These are phyloP conservation scores for Agarophyton chilense DNA, from an alignment of 23 red algal species.

Conservation along the genomic window DNA sequence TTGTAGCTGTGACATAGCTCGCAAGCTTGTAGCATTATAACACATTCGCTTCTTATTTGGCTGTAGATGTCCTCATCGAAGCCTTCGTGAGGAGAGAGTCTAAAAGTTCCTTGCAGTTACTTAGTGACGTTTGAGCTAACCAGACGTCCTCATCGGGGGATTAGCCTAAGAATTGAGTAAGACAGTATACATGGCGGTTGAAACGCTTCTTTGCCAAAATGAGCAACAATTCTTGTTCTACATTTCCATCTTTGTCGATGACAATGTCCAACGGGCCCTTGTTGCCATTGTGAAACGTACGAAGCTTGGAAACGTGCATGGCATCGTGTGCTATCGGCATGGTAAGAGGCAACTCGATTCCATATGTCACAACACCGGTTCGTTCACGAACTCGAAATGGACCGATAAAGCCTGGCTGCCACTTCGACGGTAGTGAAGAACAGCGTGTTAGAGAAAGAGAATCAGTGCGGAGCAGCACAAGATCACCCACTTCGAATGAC, in stretches of 20 bases:
- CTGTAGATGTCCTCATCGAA: neutral
- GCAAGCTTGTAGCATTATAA: no score
- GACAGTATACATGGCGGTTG: neutral
- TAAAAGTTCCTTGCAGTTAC: neutral
- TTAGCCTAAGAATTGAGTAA: neutral
- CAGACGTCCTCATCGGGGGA: neutral
- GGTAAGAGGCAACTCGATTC: neutral
- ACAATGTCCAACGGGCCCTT: neutral
- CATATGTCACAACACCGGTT: neutral
- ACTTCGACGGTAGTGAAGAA: neutral
- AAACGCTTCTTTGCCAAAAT: neutral
- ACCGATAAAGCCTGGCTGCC: no score
- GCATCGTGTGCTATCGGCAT: neutral
- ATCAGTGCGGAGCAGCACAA: constrained; percentile 15
- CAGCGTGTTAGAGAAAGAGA: no score
- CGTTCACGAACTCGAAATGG: neutral
- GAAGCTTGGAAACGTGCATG: neutral
- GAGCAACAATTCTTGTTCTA: neutral
- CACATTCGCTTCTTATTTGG: no score
- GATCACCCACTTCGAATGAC: neutral
- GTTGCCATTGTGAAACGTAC: no score
- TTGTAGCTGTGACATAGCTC: no score
- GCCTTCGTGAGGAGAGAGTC: neutral
- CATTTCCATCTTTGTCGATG: neutral
- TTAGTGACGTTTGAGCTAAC: neutral